Base-by-base conservation (phyloP, 345 rosid species). In the Ceriops decandra region DNA sequence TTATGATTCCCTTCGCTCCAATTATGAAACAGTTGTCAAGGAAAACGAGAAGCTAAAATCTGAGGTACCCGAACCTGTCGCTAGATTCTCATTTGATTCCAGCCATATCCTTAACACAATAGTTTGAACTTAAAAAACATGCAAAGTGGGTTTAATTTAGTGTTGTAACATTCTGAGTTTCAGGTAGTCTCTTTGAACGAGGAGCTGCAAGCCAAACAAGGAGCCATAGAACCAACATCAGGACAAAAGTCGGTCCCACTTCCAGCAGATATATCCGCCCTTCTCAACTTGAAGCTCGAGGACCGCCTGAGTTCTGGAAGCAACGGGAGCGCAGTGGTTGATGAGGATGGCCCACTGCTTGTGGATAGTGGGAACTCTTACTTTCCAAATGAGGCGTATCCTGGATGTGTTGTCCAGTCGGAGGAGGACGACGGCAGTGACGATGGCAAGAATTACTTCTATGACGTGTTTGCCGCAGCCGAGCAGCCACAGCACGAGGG, bases 341-440 rank as follows among this genome's bases (percentile, higher is more conserved):
- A 90, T 63, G 97, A 87, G 79, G 90, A 89, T 62, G 85, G 90
- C 31, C 90, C 84, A 16, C 97, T 89, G 72, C 84, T 87, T 26
- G 78, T 86, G 66, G 97, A 88, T 85, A 89, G 96, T 64, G 86
- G 90, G 0, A 85, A 92, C 76, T 92, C 98, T 26, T 89, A 82
- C 80, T 80, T 89, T 62, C 88, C 83, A 0, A 67, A 73, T 57
- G 78, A 79, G 24, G 73, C 68, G n/a, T 79, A 77, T 68, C 33
- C 68, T 0, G 72, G 72, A 36, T 76, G 74, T 21, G 71, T 82
- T 47, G 82, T 79, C 53, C 84, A 70, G 5, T 78, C 82, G 26
- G 86, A 82, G 70, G 89, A 86, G 60, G 85, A 85, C 6, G 85
- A 81, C 28, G 79, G 78, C 13, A 78, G 85, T 66, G 91, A 82